These are phyloP conservation scores for Cucumis cinereus DNA, from an alignment of 306 rosid species.

Conservation along the genomic window DNA sequence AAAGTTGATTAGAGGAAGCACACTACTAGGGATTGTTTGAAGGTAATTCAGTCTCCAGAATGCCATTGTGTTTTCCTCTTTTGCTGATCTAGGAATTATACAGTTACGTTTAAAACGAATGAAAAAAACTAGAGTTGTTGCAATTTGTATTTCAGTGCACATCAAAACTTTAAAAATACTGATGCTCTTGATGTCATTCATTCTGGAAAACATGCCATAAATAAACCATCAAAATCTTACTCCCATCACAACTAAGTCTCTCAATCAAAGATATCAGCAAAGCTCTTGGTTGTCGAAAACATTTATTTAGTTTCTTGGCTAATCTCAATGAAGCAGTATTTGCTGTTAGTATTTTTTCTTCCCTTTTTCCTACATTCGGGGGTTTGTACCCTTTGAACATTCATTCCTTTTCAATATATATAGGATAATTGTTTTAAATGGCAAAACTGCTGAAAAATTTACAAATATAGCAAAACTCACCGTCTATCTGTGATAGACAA, in stretches of 20 bases:
- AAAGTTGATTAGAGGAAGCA: background rate
- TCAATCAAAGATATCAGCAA: too few species aligned
- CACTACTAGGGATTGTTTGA: background rate
- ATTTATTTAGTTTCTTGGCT: too few species aligned
- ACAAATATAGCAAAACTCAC: too few species aligned
- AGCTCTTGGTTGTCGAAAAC: too few species aligned
- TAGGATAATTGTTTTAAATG: too few species aligned
- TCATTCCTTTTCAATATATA: too few species aligned
- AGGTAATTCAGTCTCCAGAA: background rate
- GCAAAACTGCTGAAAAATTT: too few species aligned
- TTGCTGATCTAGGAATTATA: background rate
- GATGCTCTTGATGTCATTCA: background rate
- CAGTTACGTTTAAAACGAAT: background rate
- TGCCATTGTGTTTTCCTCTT: background rate
- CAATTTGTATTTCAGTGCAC: background rate
- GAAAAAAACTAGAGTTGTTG: background rate
- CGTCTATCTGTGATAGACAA: too few species aligned
- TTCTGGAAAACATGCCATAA: background rate
- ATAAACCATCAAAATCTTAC: background rate
- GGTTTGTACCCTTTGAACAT: too few species aligned
- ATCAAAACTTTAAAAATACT: background rate
- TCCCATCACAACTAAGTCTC: background rate
- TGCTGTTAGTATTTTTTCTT: too few species aligned
- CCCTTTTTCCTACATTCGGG: too few species aligned
- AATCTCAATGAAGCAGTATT: too few species aligned